Conservation (phyloP, 495 filamentous ascomycete genomes). For the Elasticomyces elasticus region DNA sequence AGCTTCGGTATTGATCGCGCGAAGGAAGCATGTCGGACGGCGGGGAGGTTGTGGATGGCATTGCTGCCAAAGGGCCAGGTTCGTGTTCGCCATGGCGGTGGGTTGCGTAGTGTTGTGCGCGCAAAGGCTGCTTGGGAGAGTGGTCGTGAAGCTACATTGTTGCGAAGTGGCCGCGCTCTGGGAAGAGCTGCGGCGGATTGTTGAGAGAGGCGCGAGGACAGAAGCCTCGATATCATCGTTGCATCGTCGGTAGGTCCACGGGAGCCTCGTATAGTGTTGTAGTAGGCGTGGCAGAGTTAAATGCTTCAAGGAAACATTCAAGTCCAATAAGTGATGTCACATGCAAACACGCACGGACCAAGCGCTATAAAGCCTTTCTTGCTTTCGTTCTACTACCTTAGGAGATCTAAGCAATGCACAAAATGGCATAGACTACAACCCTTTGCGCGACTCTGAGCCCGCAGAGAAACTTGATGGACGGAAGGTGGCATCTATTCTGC, state of each 20-base stretch:
- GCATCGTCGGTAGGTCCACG: slow-evolving; percentile 10
- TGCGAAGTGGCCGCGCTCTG: neutral
- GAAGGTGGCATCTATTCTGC: no score
- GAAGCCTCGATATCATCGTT: slow-evolving; percentile 21
- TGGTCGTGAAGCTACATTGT: slow-evolving; percentile 12
- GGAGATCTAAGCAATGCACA: no score
- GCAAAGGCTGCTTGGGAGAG: slow-evolving; percentile 6
- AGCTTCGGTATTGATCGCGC: slow-evolving; percentile 76
- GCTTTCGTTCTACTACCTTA: no score
- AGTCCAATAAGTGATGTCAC: no score
- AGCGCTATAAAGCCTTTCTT: no score
- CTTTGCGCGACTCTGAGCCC: no score
- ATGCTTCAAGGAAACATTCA: no score
- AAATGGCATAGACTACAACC: no score
- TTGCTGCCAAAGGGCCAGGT: slow-evolving; percentile 67
- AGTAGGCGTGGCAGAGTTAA: neutral
- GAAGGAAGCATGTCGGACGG: slow-evolving; percentile 79
- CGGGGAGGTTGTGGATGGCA: slow-evolving; percentile 73
- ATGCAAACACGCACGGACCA: no score
- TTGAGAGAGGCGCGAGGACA: slow-evolving; percentile 17
- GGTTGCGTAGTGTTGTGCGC: neutral
- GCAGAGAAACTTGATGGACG: no score
- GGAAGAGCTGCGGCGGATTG: neutral
- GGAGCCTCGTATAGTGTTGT: no score
- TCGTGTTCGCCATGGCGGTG: slow-evolving; percentile 22